Conservation (phyloP, 2,329 filamentous ascomycete genomes). For the Fusarium albidum region DNA sequence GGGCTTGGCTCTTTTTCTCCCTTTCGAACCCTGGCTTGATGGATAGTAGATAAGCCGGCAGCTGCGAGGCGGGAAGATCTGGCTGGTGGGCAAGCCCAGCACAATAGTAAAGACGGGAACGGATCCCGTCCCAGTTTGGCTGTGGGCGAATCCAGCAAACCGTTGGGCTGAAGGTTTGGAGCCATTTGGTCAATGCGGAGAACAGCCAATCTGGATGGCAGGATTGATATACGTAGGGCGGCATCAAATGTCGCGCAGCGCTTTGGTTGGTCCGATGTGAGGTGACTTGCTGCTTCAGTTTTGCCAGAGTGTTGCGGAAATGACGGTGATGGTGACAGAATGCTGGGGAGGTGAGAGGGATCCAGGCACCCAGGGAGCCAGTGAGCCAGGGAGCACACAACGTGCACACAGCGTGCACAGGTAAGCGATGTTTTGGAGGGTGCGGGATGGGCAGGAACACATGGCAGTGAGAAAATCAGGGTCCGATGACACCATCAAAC, state of each 20-base stretch:
- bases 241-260: too few species aligned
- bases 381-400: too few species aligned
- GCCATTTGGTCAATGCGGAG: conserved; percentile 1
- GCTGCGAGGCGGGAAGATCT: conserved; percentile 2
- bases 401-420: too few species aligned
- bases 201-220: conserved; percentile 9
- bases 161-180: conserved; percentile 11
- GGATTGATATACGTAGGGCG: too few species aligned
- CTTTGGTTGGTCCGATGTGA: not conserved
- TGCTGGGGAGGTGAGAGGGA: not conserved
- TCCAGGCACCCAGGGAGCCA: too few species aligned
- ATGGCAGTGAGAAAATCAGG: conserved; percentile 5
- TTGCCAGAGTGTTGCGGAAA: not conserved
- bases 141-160: conserved; percentile 1
- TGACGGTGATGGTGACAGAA: not conserved
- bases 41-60: not conserved
- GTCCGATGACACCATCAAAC: not conserved
- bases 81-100: not conserved
- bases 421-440: not conserved
- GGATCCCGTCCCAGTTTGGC: not conserved
- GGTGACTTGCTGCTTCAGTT: not conserved
- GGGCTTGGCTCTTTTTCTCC: too few species aligned
- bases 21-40: not conserved
- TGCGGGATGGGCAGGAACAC: conserved; percentile 4
- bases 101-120: not conserved